Evolutionary conservation across 2,329 filamentous ascomycete genomes (phyloP), one percentile per base, ranked within the genome.

Genomic region (Ceratocystis diversiconidia): DNA sequence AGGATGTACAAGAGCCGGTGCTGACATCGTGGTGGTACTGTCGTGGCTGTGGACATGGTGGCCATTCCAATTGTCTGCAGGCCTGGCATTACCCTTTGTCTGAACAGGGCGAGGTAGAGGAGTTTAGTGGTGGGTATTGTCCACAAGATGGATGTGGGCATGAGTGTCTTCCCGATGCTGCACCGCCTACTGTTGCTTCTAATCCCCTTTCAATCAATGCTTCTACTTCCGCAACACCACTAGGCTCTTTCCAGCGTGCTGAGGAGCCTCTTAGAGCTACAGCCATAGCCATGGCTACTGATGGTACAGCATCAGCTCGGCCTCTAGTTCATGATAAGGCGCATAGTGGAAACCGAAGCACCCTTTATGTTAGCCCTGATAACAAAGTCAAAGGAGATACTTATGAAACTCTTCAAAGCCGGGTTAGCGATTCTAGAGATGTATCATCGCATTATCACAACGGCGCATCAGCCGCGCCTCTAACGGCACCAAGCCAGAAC

Each of bases 141-240:
- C 84, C 84, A 1, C 73, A 85, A n/a, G 83, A 86, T 68, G 84
- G 84, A 0, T 87, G 84, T 70, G 80, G 83, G 2, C 84, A 87
- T 70, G 81, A 82, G 32, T 87, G 84, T 68, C 76, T 86, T 0
- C 82, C 83, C 0, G 82, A 82, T 17, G 5, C 30, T 15, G 55
- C 44, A 10, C 30, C 32, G 4, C 43, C 55, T n/a, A 30, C 55
- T 19, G 25, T 7, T 30, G 19, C 50, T 12, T n/a, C 25, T 17
- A 25, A 15, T 8, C 19, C 52, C 55, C 62, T 62, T 67, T 28
- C 7, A 10, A 28, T 12, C 48, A 52, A 25, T 52, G 67, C 63
- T 10, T 48, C 68, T n/a, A 62, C 32, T 30, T 25, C 69, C 36
- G 65, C 66, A 55, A 69, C 68, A 61, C 67, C 70, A 62, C 68